Conservation (phyloP, 2,329 filamentous ascomycete genomes). For the Stemphylium lycopersici region DNA sequence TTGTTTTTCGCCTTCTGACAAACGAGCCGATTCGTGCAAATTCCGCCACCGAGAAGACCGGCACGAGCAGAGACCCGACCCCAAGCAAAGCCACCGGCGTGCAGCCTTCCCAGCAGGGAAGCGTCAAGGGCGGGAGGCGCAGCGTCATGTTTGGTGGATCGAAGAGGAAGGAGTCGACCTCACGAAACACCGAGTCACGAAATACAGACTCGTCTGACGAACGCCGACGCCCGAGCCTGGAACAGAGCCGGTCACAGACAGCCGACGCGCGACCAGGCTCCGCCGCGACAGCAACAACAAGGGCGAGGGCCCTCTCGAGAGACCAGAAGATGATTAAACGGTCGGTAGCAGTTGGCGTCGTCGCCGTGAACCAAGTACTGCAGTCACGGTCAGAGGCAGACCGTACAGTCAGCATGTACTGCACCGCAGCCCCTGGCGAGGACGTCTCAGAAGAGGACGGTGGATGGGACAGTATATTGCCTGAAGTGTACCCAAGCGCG, state of each 20-base stretch:
- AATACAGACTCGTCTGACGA: slow-evolving; percentile 24
- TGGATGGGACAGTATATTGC: slow-evolving; percentile 75
- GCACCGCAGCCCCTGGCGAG: slow-evolving; percentile 57
- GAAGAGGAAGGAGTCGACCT: slow-evolving; percentile 57
- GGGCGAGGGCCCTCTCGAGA: slow-evolving; percentile 37
- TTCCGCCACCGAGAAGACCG: slow-evolving; percentile 40
- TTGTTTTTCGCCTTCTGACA: slow-evolving; percentile 80
- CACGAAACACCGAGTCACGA: slow-evolving; percentile 23
- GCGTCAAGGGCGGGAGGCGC: slow-evolving; percentile 52
- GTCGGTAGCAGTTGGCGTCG: slow-evolving; percentile 75
- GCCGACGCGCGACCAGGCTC: slow-evolving; percentile 39
- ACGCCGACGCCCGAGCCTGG: slow-evolving; percentile 29
- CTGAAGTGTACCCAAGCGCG: slow-evolving; percentile 67
- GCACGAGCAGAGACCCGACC: slow-evolving; percentile 33
- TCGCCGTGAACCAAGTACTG: slow-evolving; percentile 77
- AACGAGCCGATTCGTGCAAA: slow-evolving; percentile 53
- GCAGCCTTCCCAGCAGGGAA: slow-evolving; percentile 43
- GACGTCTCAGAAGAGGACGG: slow-evolving; percentile 58
- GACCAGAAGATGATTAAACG: slow-evolving; percentile 65
- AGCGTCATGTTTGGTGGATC: slow-evolving; percentile 69
- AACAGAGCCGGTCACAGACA: slow-evolving; percentile 29
- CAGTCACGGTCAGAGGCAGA: slow-evolving; percentile 75
- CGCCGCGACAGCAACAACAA: slow-evolving; percentile 33
- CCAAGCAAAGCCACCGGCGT: slow-evolving; percentile 29
- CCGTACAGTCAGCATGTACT: slow-evolving; percentile 79